A percentile compares a stretch with the other conserved stretches of the same genome.
Evolutionary conservation across 2,329 filamentous ascomycete genomes (phyloP).

Genomic region (Venturia nashicola): DNA sequence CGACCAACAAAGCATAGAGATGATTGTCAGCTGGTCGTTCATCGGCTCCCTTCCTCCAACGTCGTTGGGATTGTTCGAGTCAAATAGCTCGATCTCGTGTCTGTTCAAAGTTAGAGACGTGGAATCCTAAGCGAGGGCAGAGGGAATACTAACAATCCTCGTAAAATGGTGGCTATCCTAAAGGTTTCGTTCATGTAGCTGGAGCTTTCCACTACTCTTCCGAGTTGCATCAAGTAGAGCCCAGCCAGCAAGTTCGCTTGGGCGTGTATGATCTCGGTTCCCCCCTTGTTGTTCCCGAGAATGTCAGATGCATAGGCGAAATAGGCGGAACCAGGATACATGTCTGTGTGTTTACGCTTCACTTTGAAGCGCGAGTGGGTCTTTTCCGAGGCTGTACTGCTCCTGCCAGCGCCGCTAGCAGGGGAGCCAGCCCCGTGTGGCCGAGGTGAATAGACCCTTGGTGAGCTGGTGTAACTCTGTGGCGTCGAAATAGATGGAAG

Average conservation of each 20-base stretch:
- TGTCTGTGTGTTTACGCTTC: slow-evolving; percentile 44
- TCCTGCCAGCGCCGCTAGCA: slow-evolving; percentile 23
- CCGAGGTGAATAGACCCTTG: slow-evolving; percentile 12
- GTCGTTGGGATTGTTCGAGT: slow-evolving; percentile 18
- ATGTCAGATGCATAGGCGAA: slow-evolving; percentile 81
- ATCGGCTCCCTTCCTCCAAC: background rate
- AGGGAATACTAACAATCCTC: background rate
- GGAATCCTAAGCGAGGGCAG: background rate
- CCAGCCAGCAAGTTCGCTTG: slow-evolving; percentile 77
- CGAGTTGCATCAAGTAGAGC: slow-evolving; percentile 80
- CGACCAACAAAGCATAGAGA: slow-evolving; percentile 72
- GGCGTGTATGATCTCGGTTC: slow-evolving; percentile 69
- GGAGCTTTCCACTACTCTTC: slow-evolving; percentile 76
- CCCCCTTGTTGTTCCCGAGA: slow-evolving; percentile 66
- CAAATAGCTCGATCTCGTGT: background rate
- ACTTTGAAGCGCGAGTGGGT: background rate
- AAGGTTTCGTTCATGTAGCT: slow-evolving; percentile 53
- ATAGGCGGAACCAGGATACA: slow-evolving; percentile 81
- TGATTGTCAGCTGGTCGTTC: slow-evolving; percentile 15
- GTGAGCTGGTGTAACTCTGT: slow-evolving; percentile 10
- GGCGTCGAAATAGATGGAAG: background rate
- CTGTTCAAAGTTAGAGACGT: background rate
- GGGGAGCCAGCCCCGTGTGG: slow-evolving; percentile 25
- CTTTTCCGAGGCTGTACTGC: slow-evolving; percentile 11
- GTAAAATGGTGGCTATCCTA: slow-evolving; percentile 22